Evolutionary conservation across 2,329 filamentous ascomycete genomes (phyloP).

Genomic region (Trichoderma afroharzianum): DNA sequence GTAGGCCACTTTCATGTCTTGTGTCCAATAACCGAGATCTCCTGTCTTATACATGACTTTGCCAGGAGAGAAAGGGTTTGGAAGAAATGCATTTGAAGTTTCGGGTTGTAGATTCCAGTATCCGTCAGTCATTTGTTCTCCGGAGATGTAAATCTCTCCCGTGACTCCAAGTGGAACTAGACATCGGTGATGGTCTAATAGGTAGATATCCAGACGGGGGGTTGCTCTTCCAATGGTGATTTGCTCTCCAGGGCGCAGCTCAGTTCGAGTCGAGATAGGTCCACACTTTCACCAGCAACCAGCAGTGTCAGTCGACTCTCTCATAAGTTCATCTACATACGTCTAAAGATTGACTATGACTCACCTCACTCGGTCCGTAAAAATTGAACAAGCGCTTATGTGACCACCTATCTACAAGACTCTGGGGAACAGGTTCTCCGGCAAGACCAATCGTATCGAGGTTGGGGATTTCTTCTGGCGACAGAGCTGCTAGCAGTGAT

Average conservation of each 20-base stretch:
- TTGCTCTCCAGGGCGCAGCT: neutral
- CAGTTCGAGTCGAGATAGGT: neutral
- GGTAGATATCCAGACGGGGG: neutral
- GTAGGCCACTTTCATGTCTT: neutral
- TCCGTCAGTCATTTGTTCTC: neutral
- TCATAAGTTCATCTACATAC: neutral
- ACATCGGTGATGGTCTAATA: neutral
- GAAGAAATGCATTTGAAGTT: neutral
- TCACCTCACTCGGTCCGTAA: slow-evolving; percentile 3
- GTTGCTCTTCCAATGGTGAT: neutral
- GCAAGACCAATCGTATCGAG: neutral
- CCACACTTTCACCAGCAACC: neutral
- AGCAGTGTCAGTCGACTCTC: neutral
- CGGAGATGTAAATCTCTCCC: neutral
- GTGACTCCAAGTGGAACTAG: neutral
- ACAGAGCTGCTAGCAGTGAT: neutral
- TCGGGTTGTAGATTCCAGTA: neutral
- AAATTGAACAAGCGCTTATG: slow-evolving; percentile 1
- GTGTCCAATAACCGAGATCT: neutral
- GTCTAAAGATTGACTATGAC: neutral
- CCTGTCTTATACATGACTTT: neutral
- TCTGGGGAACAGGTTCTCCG: neutral
- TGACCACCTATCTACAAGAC: neutral
- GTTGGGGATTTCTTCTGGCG: neutral
- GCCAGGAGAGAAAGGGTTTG: neutral